phyloP scores from a whole-genome alignment of 768 basidiomycete genomes.

The Suillus decipiens region DNA sequence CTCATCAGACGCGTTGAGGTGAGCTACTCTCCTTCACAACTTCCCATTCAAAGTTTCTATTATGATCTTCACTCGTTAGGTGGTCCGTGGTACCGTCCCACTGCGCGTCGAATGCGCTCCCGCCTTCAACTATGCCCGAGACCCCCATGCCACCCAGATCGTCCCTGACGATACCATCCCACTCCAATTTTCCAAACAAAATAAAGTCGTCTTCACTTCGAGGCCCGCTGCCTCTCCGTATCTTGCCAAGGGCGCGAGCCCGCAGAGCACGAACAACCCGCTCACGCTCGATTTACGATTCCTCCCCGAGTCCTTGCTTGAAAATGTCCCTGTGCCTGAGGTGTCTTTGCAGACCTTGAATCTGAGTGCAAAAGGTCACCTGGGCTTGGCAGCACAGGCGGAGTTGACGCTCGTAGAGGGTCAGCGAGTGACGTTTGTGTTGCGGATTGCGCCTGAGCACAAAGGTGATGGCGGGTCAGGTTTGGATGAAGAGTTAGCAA shows the following conservation, averaged over 20 bases:
- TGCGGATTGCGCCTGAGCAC: slow-evolving; percentile 66
- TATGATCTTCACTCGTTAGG: slow-evolving; percentile 37
- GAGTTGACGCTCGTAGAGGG: slow-evolving; percentile 76
- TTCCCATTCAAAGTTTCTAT: background rate
- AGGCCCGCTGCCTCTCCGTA: background rate
- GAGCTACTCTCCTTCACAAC: slow-evolving; percentile 8
- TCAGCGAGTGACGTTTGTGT: slow-evolving; percentile 86
- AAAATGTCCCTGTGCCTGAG: slow-evolving; percentile 49
- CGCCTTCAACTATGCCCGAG: slow-evolving; percentile 93
- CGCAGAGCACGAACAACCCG: slow-evolving; percentile 24
- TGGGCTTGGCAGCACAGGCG: slow-evolving; percentile 62
- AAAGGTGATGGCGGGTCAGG: slow-evolving; percentile 15
- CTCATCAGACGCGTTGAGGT: slow-evolving; percentile 81
- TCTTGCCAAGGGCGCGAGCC: background rate
- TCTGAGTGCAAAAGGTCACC: slow-evolving; percentile 68
- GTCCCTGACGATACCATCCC: slow-evolving; percentile 48
- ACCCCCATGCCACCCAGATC: slow-evolving; percentile 65
- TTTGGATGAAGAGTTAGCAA: slow-evolving; percentile 41
- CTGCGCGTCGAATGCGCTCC: slow-evolving; percentile 90
- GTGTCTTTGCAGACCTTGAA: slow-evolving; percentile 65
- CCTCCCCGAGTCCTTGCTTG: slow-evolving; percentile 58
- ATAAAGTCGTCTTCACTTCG: slow-evolving; percentile 66
- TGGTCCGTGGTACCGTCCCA: slow-evolving; percentile 81
- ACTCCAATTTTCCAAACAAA: slow-evolving; percentile 36
- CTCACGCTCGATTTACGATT: slow-evolving; percentile 78